Evolutionary conservation across 306 rosid genomes (phyloP), one percentile per base, ranked within the genome.

Genomic region (Dalbergia cultrata): DNA sequence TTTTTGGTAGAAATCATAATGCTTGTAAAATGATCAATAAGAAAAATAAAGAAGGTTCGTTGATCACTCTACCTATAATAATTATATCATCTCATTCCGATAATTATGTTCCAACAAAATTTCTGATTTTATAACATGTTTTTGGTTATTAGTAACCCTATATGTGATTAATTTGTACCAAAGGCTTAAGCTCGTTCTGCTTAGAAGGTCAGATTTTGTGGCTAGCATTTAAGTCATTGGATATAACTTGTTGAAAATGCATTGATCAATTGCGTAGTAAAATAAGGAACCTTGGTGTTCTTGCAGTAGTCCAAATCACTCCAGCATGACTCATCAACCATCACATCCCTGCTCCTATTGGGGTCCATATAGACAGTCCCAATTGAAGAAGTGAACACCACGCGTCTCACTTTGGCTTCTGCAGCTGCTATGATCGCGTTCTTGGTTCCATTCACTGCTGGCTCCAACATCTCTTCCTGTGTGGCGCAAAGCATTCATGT

Each of bases 361-460:
- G 97, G 92, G 86, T 95, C 86, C 97, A 93, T 93, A 71, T 90
- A 91, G 1, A 93, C 96, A 0, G 98, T 89, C 1, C 97, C 97
- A n/a, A 95, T 95, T 0, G 99, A 95, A 7, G 99, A 95, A 14
- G 99, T 95, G 87, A 95, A 93, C 50, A 93, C 98, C 50, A 95
- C 95, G 3, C 98, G 90, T 14, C 88, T 63, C 14, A 91, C 98
- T 44, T 89, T 87, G 7, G 93, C 92, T 60, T 95, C 94, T 0
- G 93, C 93, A 0, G 96, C 90, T 0, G 94, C 93, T 1, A n/a
- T 57, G 0, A 95, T 89, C 60, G 91, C 97, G 31, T 91, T 93
- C 84, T 80, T 93, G 0, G 95, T 78, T 26, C 99, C 98, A 0
- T 88, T 78, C 66, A 95, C 86, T 0, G 98, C 97, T 4, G 97